Evolutionary conservation across 805 yeast genomes (phyloP), one percentile per base, ranked within the genome.

Genomic region (Kluyveromyces siamensis): DNA sequence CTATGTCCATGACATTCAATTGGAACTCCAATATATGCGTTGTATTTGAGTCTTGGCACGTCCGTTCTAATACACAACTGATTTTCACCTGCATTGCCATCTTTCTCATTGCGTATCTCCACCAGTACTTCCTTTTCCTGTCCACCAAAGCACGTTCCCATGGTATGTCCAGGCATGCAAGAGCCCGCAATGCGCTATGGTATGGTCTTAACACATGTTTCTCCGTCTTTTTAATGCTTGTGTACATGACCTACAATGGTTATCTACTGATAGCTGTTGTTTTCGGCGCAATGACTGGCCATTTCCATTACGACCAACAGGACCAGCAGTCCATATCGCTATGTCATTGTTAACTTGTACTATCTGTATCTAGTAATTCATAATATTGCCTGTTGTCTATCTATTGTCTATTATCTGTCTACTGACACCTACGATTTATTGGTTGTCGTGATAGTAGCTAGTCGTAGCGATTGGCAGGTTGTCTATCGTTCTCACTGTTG

Each of bases 211-310:
- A 82, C 58, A 86, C 84, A 6, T 81, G 81, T 1, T 83, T 80
- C 58, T 81, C 88, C 3, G 83, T 84, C 58, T 68, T 81, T 70
- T 67, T 81, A 57, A 86, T 87, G 95, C 74, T 86, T 55, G 77
- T 87, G 0, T 87, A 86, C 56, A 87, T 87, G 96, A 84, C 91
- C 6, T 87, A 84, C 63, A 86, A 86, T 61, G 87, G 91, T 11
- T 87, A 90, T 90, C 75, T 81, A 35, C 85, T 86, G 93, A 43
- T 79, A 8, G 80, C 91, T 2, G 85, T 84, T 9, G 80, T 79
- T 1, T 53, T 73, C 1, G 95, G 95, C 2, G 93, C 93, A 1
- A 74, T 72, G n/a, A 19, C 77, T 25, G 95, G 95, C 1, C 75
- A 81, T 60, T 80, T 73, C 56, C 36, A 77, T 10, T 87, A 87